Evolutionary conservation across 768 basidiomycete species (phyloP).

Genomic region (Strobilomyces echinocephalus): DNA sequence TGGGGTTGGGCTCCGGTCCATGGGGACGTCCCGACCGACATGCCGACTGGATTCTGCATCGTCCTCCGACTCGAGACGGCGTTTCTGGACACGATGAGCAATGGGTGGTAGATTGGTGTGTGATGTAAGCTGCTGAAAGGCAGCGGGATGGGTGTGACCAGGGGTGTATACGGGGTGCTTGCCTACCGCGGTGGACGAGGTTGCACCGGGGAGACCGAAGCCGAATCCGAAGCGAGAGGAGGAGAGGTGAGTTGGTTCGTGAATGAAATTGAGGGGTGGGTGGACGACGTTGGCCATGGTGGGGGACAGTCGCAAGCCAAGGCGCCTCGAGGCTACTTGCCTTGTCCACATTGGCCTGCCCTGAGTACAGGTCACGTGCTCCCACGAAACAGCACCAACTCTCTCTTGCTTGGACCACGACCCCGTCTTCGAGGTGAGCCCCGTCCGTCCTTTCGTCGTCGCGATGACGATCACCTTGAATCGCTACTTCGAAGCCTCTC

Average conservation of each 20-base stretch:
- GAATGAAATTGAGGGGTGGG: conserved; percentile 60
- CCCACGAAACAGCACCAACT: conserved; percentile 4
- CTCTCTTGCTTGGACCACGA: neutral
- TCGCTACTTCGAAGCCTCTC: conserved; percentile 78
- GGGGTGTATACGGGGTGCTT: conserved; percentile 45
- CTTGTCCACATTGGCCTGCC: conserved; percentile 26
- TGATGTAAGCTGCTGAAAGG: conserved; percentile 54
- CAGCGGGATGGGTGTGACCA: conserved; percentile 38
- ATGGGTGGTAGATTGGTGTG: conserved; percentile 41
- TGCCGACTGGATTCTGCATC: conserved; percentile 41
- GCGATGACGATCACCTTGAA: conserved; percentile 68
- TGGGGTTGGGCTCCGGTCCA: conserved; percentile 84
- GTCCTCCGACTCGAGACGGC: conserved; percentile 68
- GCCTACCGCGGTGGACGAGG: conserved; percentile 39
- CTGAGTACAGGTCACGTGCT: conserved; percentile 34
- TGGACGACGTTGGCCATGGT: conserved; percentile 72
- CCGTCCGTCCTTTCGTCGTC: conserved; percentile 8
- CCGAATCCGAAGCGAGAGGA: conserved; percentile 70
- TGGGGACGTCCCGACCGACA: conserved; percentile 54
- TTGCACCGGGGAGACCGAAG: conserved; percentile 49
- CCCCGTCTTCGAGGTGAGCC: conserved; percentile 31
- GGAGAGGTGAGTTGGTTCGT: conserved; percentile 53
- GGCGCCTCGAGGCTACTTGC: conserved; percentile 3
- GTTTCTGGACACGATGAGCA: conserved; percentile 49
- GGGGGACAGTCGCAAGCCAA: conserved; percentile 17